phyloP scores from a whole-genome alignment of 352 stramenopile species.

The Nothophytophthora sp. region DNA sequence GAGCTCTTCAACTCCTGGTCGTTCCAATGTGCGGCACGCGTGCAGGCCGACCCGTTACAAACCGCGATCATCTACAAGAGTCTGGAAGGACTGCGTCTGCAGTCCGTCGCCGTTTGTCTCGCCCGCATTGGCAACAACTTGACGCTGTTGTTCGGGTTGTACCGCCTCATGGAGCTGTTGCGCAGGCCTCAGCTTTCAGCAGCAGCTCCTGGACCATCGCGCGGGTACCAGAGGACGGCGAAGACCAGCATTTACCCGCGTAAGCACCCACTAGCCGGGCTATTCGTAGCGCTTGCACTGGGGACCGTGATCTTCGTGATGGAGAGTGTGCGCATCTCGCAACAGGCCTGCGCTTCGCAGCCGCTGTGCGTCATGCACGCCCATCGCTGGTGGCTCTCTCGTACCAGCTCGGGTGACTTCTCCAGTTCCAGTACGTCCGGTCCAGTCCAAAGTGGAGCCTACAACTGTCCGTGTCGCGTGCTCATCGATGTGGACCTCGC shows the following conservation, averaged over 20 bases:
- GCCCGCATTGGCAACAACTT: conserved; percentile 33
- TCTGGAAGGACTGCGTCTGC: conserved; percentile 27
- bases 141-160: conserved; percentile 18
- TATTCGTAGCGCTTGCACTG: conserved; percentile 11
- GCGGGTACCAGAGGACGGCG: neutral
- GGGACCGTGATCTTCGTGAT: conserved; percentile 11
- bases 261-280: conserved; percentile 16
- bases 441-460: conserved; percentile 5
- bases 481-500: conserved; percentile 23
- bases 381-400: conserved; percentile 14
- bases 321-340: conserved; percentile 10
- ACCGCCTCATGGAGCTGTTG: conserved; percentile 19
- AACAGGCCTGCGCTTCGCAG: conserved; percentile 8
- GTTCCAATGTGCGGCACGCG: conserved; percentile 21
- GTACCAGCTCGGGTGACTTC: neutral
- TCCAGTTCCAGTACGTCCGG: conserved; percentile 7
- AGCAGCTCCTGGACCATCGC: neutral
- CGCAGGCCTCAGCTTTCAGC: neutral
- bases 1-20: conserved; percentile 15
- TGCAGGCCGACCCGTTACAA: conserved; percentile 24
- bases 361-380: conserved; percentile 22
- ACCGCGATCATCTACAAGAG: conserved; percentile 21
- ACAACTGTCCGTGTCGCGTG: conserved; percentile 34
- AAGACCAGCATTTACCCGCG: conserved; percentile 15
- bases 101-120: conserved; percentile 26